These are phyloP conservation scores for Sophora flavescens DNA, from an alignment of 306 rosid genomes.

Conservation along the genomic window DNA sequence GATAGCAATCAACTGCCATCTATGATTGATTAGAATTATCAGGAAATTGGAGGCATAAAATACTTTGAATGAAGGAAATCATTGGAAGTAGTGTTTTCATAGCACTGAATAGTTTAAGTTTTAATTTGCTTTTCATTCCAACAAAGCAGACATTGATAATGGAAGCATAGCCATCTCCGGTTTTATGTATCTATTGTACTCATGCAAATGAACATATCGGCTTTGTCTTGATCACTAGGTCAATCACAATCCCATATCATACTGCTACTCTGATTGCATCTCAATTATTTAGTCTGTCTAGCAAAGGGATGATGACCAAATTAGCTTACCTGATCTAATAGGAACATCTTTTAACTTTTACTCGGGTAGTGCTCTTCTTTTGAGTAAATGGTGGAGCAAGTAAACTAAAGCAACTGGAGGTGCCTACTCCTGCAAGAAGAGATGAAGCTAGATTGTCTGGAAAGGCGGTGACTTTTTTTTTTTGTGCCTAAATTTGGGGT, in stretches of 20 bases:
- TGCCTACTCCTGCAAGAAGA: neutral
- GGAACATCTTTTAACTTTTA: constrained; percentile 7
- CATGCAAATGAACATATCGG: neutral
- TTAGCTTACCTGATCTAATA: neutral
- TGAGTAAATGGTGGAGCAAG: neutral
- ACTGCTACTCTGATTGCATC: neutral
- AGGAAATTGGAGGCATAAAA: neutral
- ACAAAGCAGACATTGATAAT: neutral
- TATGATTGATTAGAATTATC: neutral
- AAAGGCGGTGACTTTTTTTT: neutral
- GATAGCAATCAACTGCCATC: neutral
- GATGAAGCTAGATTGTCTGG: neutral
- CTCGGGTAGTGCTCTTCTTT: neutral
- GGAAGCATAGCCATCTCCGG: neutral
- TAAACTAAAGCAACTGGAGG: neutral
- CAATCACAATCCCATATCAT: neutral
- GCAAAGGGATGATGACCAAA: constrained; percentile 6
- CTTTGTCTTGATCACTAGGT: neutral
- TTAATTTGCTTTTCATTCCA: constrained; percentile 10
- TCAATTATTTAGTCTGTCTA: constrained; percentile 4
- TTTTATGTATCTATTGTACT: neutral
- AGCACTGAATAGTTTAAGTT: neutral
- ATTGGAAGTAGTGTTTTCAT: neutral
- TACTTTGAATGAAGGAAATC: neutral
- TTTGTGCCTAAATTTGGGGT: neutral